A percentile compares a stretch with the other conserved stretches of the same genome.
Conservation (phyloP, 177 flowering plant genomes). For the Vitis hybrid region DNA sequence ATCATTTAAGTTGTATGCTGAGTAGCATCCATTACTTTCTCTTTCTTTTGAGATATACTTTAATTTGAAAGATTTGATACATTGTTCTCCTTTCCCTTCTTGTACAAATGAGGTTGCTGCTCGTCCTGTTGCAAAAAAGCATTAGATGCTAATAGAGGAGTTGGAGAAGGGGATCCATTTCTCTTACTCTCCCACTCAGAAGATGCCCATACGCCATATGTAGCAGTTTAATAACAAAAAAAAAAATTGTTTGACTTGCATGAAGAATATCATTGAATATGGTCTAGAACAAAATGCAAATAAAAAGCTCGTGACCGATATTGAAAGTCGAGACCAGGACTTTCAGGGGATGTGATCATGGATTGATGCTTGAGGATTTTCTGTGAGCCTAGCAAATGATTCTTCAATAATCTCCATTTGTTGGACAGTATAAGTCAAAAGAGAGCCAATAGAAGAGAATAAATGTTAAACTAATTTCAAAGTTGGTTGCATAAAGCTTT, state of each 20-base stretch:
- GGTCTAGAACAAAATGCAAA: neutral
- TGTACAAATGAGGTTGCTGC: constrained; percentile 6
- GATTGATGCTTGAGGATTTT: constrained; percentile 13
- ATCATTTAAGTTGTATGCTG: neutral
- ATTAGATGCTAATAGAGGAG: constrained; percentile 29
- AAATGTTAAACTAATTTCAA: constrained; percentile 26
- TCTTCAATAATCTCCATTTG: constrained; percentile 26
- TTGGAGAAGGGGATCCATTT: neutral
- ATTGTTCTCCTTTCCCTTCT: constrained; percentile 22
- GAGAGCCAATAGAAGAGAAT: constrained; percentile 24
- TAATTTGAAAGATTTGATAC: constrained; percentile 23
- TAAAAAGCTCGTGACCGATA: constrained; percentile 12
- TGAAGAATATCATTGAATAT: constrained; percentile 6
- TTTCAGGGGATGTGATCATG: constrained; percentile 6
- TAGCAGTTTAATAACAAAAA: neutral
- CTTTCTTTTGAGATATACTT: neutral
- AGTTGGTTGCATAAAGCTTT: constrained; percentile 37
- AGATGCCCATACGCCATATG: constrained; percentile 3
- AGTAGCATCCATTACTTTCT: neutral
- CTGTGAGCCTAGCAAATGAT: constrained; percentile 20
- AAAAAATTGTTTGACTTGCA: constrained; percentile 1
- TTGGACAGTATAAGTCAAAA: constrained; percentile 25
- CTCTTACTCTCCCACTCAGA: neutral
- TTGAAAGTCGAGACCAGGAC: neutral
- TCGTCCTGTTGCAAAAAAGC: constrained; percentile 15